phyloP scores from a whole-genome alignment of 2,329 filamentous ascomycete species.

The Aspergillus clavatus region DNA sequence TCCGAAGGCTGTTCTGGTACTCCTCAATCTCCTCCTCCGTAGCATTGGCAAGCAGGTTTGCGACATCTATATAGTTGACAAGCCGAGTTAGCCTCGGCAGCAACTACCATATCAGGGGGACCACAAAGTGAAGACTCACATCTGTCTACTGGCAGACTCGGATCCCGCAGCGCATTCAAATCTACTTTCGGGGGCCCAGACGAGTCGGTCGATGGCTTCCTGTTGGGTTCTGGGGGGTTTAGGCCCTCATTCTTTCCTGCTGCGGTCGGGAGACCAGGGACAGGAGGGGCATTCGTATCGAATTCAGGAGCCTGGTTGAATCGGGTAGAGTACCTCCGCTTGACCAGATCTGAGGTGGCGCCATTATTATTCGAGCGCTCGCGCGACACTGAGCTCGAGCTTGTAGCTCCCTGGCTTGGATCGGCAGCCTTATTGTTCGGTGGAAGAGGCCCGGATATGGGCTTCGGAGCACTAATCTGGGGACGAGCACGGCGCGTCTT shows the following conservation, averaged over 20 bases:
- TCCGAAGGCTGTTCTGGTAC: constrained; percentile 70
- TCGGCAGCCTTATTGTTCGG: constrained; percentile 35
- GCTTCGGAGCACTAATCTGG: constrained; percentile 57
- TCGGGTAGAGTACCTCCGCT: constrained; percentile 87
- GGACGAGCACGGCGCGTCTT: constrained; percentile 50
- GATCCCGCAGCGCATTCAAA: constrained; percentile 71
- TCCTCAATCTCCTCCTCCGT: constrained; percentile 81
- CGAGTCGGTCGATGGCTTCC: constrained; percentile 50
- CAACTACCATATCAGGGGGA: not conserved
- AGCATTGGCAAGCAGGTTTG: constrained; percentile 72
- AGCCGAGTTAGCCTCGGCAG: constrained; percentile 15
- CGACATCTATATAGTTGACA: constrained; percentile 33
- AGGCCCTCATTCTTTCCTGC: constrained; percentile 56
- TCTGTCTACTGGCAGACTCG: constrained; percentile 71
- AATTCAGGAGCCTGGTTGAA: constrained; percentile 74
- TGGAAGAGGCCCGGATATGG: constrained; percentile 45
- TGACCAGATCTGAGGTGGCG: constrained; percentile 76
- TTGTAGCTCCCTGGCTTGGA: constrained; percentile 26
- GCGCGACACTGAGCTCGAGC: constrained; percentile 27
- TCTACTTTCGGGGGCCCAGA: constrained; percentile 65
- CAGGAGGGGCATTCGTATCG: constrained; percentile 61
- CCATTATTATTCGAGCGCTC: constrained; percentile 43
- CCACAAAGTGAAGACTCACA: constrained; percentile 49
- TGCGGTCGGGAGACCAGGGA: constrained; percentile 62
- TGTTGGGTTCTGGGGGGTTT: constrained; percentile 40